Evolutionary conservation across 495 filamentous ascomycete genomes (phyloP).

Genomic region (Gamarada debralockiae): DNA sequence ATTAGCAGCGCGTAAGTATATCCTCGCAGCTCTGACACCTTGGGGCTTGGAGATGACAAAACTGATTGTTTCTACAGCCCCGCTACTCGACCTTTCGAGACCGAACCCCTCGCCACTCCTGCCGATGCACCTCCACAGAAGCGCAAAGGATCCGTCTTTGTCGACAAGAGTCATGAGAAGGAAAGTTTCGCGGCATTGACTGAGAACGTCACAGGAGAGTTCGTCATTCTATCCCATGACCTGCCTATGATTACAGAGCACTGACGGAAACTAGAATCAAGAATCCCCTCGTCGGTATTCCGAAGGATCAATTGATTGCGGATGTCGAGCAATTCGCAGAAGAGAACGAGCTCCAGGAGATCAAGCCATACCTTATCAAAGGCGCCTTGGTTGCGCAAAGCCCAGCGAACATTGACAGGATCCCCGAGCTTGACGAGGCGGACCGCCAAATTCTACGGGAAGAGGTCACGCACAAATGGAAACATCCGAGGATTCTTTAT

Average conservation of each 20-base stretch:
- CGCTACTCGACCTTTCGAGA: too few species aligned
- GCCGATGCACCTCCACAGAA: background rate
- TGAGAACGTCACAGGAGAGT: background rate
- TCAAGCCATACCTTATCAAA: constrained; percentile 46
- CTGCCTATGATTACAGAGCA: too few species aligned
- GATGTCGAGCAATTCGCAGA: constrained; percentile 55
- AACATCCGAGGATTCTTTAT: constrained; percentile 60
- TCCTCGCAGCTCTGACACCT: too few species aligned
- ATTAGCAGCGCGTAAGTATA: too few species aligned
- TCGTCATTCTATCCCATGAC: background rate
- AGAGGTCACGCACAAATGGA: constrained; percentile 61
- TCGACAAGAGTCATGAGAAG: background rate
- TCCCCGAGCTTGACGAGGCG: constrained; percentile 51
- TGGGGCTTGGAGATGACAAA: too few species aligned
- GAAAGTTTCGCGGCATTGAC: background rate
- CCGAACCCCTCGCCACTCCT: background rate
- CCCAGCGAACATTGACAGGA: constrained; percentile 48
- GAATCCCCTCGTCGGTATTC: constrained; percentile 58
- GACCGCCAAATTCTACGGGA: constrained; percentile 51
- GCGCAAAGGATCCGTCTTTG: background rate
- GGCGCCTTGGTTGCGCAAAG: constrained; percentile 64
- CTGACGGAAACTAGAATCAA: constrained; percentile 43
- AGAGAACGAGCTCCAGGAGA: constrained; percentile 35
- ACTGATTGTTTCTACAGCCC: too few species aligned
- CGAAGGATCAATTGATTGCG: constrained; percentile 42